Conservation (phyloP, 2,329 filamentous ascomycete species). For the Aspergillus quadricinctus region DNA sequence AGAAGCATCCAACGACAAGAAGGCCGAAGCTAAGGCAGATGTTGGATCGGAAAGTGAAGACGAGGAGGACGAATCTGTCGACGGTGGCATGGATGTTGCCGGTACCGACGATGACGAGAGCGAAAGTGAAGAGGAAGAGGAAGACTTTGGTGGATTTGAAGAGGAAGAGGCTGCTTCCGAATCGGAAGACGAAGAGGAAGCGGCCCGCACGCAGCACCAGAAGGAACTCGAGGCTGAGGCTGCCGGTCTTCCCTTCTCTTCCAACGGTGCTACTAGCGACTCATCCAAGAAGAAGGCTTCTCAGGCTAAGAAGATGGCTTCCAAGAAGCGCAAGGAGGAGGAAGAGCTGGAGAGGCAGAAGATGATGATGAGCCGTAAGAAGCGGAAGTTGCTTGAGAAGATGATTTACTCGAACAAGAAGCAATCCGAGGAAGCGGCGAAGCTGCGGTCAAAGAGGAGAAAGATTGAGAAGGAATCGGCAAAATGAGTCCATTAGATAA, state of each 20-base stretch:
- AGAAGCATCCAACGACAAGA: conserved; percentile 22
- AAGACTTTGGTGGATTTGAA: conserved; percentile 50
- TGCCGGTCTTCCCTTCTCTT: conserved; percentile 56
- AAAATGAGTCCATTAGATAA: conserved; percentile 21
- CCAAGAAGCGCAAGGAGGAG: conserved; percentile 62
- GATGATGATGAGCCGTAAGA: conserved; percentile 98
- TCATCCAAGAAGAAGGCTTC: conserved; percentile 65
- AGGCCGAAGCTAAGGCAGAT: conserved; percentile 15
- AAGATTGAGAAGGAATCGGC: conserved; percentile 65
- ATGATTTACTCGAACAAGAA: conserved; percentile 95
- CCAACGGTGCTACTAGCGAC: conserved; percentile 51
- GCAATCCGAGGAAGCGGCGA: conserved; percentile 84
- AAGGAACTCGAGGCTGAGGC: conserved; percentile 90
- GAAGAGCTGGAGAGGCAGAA: conserved; percentile 90
- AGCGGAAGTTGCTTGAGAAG: conserved; percentile 94
- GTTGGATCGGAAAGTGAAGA: conserved; percentile 43
- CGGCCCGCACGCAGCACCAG: conserved; percentile 68
- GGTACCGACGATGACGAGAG: conserved; percentile 45
- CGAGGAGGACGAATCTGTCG: conserved; percentile 43
- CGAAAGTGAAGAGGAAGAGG: conserved; percentile 42
- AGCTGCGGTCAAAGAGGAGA: conserved; percentile 81
- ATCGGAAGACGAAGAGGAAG: conserved; percentile 57
- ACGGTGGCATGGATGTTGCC: conserved; percentile 49
- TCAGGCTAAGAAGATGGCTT: conserved; percentile 64
- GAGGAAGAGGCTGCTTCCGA: conserved; percentile 44